A percentile compares a stretch with the other conserved stretches of the same genome.
Conservation (phyloP, 1,284 basidiomycete species). For the Malassezia nana region DNA sequence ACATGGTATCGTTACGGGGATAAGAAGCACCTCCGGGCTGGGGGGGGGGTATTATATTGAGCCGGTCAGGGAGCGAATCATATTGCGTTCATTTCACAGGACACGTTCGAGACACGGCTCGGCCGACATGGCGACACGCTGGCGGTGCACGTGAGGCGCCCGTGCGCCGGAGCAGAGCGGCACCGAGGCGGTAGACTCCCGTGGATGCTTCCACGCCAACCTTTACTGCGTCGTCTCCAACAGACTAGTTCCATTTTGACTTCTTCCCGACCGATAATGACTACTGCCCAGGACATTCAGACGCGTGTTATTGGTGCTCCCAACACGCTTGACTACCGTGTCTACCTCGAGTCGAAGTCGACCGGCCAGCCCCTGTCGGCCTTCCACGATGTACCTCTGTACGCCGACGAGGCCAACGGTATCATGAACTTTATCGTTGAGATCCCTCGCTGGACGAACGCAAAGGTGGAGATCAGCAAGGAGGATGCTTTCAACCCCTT, state of each 20-base stretch:
- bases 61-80: neutral
- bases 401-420: slow-evolving; percentile 45
- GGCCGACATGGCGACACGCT: neutral
- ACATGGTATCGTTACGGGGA: slow-evolving; percentile 5
- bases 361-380: slow-evolving; percentile 41
- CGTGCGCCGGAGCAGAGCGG: neutral
- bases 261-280: slow-evolving; percentile 17
- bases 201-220: slow-evolving; percentile 12
- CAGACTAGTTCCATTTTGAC: slow-evolving; percentile 33
- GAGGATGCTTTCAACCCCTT: slow-evolving; percentile 97
- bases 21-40: neutral
- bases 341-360: slow-evolving; percentile 63
- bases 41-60: neutral
- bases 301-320: slow-evolving; percentile 72
- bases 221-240: slow-evolving; percentile 27
- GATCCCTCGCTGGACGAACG: slow-evolving; percentile 97
- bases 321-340: slow-evolving; percentile 90
- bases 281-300: slow-evolving; percentile 52
- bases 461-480: slow-evolving; percentile 95
- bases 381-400: slow-evolving; percentile 48
- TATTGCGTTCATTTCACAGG: neutral
- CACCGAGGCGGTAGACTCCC: neutral
- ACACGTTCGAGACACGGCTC: neutral
- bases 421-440: slow-evolving; percentile 62
- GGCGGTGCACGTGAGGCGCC: neutral